Base-by-base conservation (phyloP, 2,329 filamentous ascomycete species). In the Boeremia lycopersici region DNA sequence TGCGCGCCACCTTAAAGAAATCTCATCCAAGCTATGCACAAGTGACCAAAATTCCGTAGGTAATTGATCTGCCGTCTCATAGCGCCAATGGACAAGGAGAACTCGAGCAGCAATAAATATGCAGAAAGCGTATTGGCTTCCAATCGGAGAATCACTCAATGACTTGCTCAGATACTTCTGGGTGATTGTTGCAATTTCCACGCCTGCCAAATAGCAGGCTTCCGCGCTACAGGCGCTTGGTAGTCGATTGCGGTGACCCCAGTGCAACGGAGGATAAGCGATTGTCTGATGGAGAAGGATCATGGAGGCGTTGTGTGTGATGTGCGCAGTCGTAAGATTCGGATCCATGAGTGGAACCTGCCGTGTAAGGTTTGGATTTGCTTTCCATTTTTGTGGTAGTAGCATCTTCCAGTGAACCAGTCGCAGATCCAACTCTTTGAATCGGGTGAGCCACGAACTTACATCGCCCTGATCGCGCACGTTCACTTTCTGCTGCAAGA, bases 341-440 rank as follows among this genome's bases (percentile, higher is more conserved):
- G 56, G 62, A 30, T 63, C 60, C 61, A 63, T 63, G 6, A 61
- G 34, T 4, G 51, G 48, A 7, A 59, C 56, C 13, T 59, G 60
- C 11, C 60, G 46, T 1, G 55, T 60, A 23, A 65, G 56, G 29
- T 64, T 64, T 4, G 62, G 60, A 19, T 64, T 64, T 11, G 60
- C 53, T 48, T 63, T 65, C 62, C 62, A 65, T 34, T 59, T 60
- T 40, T 65, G 62, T n/a, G 61, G 61, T 17, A 63, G 46, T 11
- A 63, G 36, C 58, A 63, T 59, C 19, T 63, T 63, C 61, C 58
- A 62, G 17, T 65, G 62, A 9, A 65, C 62, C 10, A 65, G 46
- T 8, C 62, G 53, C 9, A 65, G 38, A 31, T 65, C 62, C 10
- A 65, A 34, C 36, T 63, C 62, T 25, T 65, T 65, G 46, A 65